These are phyloP conservation scores for Schizothecium vesticola DNA, from an alignment of 495 filamentous ascomycete genomes.

Conservation along the genomic window DNA sequence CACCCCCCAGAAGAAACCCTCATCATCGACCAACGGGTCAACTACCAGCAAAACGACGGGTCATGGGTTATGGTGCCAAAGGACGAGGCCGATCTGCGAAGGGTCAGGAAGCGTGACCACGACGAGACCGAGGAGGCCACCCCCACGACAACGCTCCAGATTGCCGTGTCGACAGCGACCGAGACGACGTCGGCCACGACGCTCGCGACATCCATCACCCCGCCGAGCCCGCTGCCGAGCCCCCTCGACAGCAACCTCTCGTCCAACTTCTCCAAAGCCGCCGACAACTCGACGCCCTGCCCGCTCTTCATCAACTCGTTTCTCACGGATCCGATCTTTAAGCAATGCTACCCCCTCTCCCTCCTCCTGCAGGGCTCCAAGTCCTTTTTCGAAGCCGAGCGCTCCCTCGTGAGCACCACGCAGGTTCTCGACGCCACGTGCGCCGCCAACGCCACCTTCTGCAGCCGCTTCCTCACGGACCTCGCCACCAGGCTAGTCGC, in stretches of 20 bases:
- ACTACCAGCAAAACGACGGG: conserved; percentile 23
- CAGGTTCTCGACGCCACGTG: conserved; percentile 69
- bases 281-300: conserved; percentile 44
- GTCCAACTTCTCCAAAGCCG: conserved; percentile 56
- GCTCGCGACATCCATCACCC: conserved; percentile 19
- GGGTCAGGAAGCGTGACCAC: conserved; percentile 11
- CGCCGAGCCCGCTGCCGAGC: conserved; percentile 52
- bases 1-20: conserved; percentile 29
- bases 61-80: conserved; percentile 37
- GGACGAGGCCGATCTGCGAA: conserved; percentile 26
- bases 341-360: conserved; percentile 67
- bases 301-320: conserved; percentile 63
- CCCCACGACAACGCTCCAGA: conserved; percentile 31
- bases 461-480: conserved; percentile 52
- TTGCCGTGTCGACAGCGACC: conserved; percentile 33
- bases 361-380: conserved; percentile 58
- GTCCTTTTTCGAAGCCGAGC: conserved; percentile 70
- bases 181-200: conserved; percentile 14
- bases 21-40: conserved; percentile 34
- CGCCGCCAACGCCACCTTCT: conserved; percentile 52
- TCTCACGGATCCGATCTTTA: conserved; percentile 57
- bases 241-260: conserved; percentile 68
- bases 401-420: conserved; percentile 59
- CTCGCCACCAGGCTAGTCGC: conserved; percentile 56
- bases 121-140: conserved; percentile 13